phyloP scores from a whole-genome alignment of 805 yeast genomes.

The Lipomyces mesembrius region DNA sequence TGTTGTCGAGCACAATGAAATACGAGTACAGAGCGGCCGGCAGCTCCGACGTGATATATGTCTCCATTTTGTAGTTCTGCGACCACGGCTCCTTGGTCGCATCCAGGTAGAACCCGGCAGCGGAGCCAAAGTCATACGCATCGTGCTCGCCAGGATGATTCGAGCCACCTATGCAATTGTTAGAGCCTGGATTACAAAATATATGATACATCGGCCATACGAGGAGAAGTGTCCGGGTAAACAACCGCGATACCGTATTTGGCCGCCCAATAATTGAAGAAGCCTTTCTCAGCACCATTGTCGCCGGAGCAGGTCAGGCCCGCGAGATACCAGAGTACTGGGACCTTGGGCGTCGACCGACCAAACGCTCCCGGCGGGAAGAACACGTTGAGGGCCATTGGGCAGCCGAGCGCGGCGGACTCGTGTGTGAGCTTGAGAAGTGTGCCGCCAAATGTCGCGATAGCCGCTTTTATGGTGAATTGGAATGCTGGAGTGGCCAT shows the following conservation, averaged over 20 bases:
- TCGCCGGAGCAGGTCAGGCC: conserved; percentile 94
- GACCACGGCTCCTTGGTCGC: conserved; percentile 76
- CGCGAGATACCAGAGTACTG: conserved; percentile 78
- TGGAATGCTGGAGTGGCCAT: conserved; percentile 38
- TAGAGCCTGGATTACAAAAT: neutral
- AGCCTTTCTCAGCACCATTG: conserved; percentile 93
- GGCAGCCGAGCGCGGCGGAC: conserved; percentile 65
- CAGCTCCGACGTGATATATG: conserved; percentile 77
- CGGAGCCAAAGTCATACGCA: conserved; percentile 87
- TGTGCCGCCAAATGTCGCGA: conserved; percentile 73
- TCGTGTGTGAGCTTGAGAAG: conserved; percentile 75
- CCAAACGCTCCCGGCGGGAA: conserved; percentile 63
- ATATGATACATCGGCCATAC: conserved; percentile 45
- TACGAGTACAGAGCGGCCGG: conserved; percentile 55
- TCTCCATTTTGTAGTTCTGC: conserved; percentile 81
- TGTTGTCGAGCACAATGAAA: conserved; percentile 55
- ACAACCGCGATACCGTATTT: conserved; percentile 84
- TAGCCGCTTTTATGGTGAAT: conserved; percentile 58
- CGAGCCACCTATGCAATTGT: conserved; percentile 54
- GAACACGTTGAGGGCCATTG: conserved; percentile 84
- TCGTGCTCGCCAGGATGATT: conserved; percentile 78
- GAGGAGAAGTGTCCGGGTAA: conserved; percentile 96
- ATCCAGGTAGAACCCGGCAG: conserved; percentile 93
- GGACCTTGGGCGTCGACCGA: conserved; percentile 51
- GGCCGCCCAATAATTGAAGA: conserved; percentile 77